phyloP scores from a whole-genome alignment of 2,329 filamentous ascomycete species.

The Chaetomium sp. region DNA sequence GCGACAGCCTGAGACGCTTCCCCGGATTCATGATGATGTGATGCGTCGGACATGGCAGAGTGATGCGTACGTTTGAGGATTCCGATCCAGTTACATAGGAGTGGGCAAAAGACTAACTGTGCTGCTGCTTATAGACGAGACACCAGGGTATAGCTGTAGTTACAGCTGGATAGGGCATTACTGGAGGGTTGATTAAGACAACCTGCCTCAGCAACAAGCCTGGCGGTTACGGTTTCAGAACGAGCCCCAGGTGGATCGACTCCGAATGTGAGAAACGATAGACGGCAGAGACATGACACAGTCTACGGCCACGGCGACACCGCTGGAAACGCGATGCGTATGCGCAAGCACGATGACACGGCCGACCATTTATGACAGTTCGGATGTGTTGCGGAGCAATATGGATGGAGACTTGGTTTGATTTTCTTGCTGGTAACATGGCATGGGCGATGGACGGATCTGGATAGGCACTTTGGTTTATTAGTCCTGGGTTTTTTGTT shows the following conservation, averaged over 20 bases:
- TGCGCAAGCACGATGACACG: not conserved
- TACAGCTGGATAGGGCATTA: too few relatives aligned
- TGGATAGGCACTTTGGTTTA: not conserved
- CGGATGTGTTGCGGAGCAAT: not conserved
- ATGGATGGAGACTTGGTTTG: not conserved
- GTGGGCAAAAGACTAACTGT: too few relatives aligned
- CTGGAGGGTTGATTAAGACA: too few relatives aligned
- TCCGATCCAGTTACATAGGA: too few relatives aligned
- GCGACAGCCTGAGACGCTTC: constrained; percentile 35
- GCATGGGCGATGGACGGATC: not conserved
- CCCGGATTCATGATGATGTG: constrained; percentile 44
- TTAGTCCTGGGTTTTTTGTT: not conserved
- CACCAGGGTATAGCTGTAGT: too few relatives aligned
- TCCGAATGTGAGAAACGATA: not conserved
- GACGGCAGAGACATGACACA: not conserved
- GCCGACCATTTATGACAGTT: not conserved
- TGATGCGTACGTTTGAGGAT: constrained; percentile 35
- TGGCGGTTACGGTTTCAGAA: too few relatives aligned
- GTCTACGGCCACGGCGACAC: not conserved
- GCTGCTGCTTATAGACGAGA: too few relatives aligned
- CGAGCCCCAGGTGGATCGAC: not conserved
- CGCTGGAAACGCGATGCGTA: not conserved
- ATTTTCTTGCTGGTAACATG: not conserved
- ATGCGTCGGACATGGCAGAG: constrained; percentile 44
- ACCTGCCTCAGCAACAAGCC: too few relatives aligned